Conservation (phyloP, 2,329 filamentous ascomycete genomes). For the Lecanosticta acicola region DNA sequence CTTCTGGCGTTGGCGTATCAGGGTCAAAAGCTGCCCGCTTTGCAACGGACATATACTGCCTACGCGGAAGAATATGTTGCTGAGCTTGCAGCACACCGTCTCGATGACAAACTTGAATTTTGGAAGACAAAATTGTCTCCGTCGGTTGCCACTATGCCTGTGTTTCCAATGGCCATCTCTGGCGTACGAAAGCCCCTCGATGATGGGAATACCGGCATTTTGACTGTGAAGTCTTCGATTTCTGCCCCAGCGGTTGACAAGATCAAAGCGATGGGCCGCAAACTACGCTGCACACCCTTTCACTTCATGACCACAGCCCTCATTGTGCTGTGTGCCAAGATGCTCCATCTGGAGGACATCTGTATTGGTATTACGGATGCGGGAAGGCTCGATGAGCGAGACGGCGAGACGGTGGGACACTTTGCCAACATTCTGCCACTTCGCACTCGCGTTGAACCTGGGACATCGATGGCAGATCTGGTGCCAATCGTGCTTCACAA, state of each 20-base stretch:
- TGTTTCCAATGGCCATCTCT: constrained; percentile 10
- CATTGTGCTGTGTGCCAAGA: constrained; percentile 27
- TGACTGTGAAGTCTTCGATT: no score
- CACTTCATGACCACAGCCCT: constrained; percentile 37
- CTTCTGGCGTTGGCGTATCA: constrained; percentile 23
- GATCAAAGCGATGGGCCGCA: constrained; percentile 9
- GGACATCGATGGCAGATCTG: constrained; percentile 5
- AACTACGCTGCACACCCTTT: constrained; percentile 19
- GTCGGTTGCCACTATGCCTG: constrained; percentile 6
- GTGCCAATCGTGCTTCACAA: constrained; percentile 7
- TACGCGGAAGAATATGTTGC: no score
- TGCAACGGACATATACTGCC: constrained; percentile 5
- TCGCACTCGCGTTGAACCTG: constrained; percentile 16
- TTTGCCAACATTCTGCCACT: constrained; percentile 40
- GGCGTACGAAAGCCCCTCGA: constrained; percentile 9
- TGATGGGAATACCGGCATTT: no score
- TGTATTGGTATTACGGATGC: constrained; percentile 41
- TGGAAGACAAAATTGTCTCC: constrained; percentile 7
- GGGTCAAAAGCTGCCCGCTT: constrained; percentile 3
- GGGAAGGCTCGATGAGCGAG: constrained; percentile 29
- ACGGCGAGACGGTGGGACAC: constrained; percentile 32
- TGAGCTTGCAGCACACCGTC: no score
- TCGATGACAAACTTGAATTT: no score
- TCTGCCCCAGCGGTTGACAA: no score
- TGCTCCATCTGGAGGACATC: constrained; percentile 30